A percentile compares a stretch with the other conserved stretches of the same genome.
Evolutionary conservation across 106 monocot species (phyloP).

Genomic region (Phalaenopsis equestris): DNA sequence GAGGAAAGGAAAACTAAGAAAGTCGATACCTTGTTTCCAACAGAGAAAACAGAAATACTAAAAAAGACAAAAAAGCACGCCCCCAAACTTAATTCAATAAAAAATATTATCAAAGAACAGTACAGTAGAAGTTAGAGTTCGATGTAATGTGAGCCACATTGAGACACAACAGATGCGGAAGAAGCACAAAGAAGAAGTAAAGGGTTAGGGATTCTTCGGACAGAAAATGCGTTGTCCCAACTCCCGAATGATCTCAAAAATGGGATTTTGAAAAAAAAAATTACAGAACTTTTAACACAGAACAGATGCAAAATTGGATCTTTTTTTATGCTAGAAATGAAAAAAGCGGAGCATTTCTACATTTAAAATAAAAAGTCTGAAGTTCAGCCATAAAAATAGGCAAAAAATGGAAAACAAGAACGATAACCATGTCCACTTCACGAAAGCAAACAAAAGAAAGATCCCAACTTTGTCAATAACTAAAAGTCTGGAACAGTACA

Average conservation of each 20-base stretch:
- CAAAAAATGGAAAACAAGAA: neutral
- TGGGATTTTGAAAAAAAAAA: too few species aligned
- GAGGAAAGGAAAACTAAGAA: neutral
- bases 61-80: neutral
- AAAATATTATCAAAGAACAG: too few species aligned
- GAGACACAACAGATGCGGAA: neutral
- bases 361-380: neutral
- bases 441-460: neutral
- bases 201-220: neutral
- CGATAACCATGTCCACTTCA: neutral
- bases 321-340: neutral
- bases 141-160: too few species aligned
- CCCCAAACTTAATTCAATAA: neutral
- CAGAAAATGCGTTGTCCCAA: neutral
- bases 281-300: neutral
- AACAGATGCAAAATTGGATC: neutral
- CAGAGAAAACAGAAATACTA: neutral
- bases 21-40: neutral
- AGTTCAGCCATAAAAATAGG: neutral
- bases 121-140: neutral
- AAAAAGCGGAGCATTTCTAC: neutral
- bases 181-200: neutral
- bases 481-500: neutral
- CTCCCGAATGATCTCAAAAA: neutral
- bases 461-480: neutral